phyloP scores from a whole-genome alignment of 345 rosid species.

The Salix udensis region DNA sequence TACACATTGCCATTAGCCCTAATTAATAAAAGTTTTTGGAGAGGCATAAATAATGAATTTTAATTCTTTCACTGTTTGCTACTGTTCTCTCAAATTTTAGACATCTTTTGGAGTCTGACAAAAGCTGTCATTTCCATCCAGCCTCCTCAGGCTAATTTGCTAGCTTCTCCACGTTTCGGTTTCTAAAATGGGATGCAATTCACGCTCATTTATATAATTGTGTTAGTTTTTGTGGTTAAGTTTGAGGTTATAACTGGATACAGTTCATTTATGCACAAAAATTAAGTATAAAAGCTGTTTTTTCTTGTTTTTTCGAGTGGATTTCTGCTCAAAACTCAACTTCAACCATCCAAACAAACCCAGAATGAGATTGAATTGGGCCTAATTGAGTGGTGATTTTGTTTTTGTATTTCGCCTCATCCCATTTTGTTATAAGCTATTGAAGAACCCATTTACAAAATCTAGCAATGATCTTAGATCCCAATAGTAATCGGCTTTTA shows the following conservation, averaged over 20 bases:
- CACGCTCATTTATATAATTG: not conserved
- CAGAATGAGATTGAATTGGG: not conserved
- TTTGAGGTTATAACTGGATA: not conserved
- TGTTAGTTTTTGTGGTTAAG: not conserved
- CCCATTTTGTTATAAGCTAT: not conserved
- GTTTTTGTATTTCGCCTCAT: not conserved
- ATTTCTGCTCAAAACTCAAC: too few relatives aligned
- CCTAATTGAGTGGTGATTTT: not conserved
- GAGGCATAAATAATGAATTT: not conserved
- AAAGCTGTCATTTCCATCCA: not conserved
- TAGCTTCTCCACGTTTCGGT: not conserved
- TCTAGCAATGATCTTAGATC: not conserved
- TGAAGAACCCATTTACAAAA: not conserved
- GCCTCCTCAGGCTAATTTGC: not conserved
- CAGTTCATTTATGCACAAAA: too few relatives aligned
- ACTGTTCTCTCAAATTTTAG: slow-evolving; percentile 20
- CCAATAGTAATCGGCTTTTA: not conserved
- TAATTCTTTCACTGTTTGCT: not conserved
- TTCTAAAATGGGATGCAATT: not conserved
- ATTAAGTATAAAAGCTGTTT: too few relatives aligned
- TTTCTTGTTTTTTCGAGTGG: too few relatives aligned
- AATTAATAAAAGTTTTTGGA: not conserved
- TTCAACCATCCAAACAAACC: too few relatives aligned
- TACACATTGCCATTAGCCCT: not conserved
- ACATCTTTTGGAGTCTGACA: not conserved